Evolutionary conservation across 257 asterid species (phyloP), one percentile per base, ranked within the genome.

Genomic region (Orobanche coerulescens): DNA sequence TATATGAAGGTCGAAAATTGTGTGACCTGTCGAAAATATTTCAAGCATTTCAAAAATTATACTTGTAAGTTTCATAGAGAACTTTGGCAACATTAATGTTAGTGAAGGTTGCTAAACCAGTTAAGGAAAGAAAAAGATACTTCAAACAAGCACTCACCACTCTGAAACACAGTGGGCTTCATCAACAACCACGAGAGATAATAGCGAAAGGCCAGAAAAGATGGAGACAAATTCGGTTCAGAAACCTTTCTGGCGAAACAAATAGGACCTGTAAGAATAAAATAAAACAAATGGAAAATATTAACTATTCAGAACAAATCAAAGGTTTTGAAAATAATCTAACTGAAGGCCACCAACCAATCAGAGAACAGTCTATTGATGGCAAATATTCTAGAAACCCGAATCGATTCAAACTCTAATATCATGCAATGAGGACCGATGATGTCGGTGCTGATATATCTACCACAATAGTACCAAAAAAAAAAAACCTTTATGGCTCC

Each of bases 101-200:
- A 37, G 36, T 11, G 33, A 56, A 53, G 42, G 39, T 23, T 36
- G 43, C 40, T 30, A 58, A 31, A 47, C 37, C 58, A 54, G 42
- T 42, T 7, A 39, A 67, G 19, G 24, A 36, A 43, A 42, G 43
- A 15, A 36, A 54, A 48, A 54, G 15, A 46, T 28, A 42, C 19
- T 23, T 8, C 23, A 28, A n/a, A 30, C 58, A 51, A 62, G 63
- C 69, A 70, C 90, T 83, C 82, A 91, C 97, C 97, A 91, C 82
- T 91, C 96, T 36, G 96, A 91, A 52, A 91, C 87, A 74, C 97
- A 91, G 71, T 91, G 97, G 50, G 97, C 97, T 75, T 91, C 97
- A 72, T 91, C 96, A 65, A 91, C 79, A 62, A 87, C 97, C 67
- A 87, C 95, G 37, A 84, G 86, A 43, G 97, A 91, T 66, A 91